Conservation (phyloP, 2,329 filamentous ascomycete species). For the Plenodomus tracheiphilus region DNA sequence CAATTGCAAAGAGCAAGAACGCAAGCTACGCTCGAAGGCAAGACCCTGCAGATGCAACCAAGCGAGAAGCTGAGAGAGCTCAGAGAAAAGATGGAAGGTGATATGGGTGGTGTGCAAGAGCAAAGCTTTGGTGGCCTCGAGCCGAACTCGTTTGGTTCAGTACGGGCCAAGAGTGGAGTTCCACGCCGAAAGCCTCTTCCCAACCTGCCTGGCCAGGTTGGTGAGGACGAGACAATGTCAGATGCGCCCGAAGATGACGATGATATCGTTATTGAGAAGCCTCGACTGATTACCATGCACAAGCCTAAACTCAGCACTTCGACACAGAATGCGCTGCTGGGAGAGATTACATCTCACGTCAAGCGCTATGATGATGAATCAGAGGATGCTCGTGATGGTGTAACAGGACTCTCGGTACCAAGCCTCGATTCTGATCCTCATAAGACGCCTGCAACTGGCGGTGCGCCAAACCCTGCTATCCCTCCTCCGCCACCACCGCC, state of each 20-base stretch:
- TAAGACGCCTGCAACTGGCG: constrained; percentile 64
- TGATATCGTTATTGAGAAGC: constrained; percentile 73
- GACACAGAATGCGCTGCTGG: constrained; percentile 68
- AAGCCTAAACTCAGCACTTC: constrained; percentile 67
- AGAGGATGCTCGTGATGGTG: constrained; percentile 65
- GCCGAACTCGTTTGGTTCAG: constrained; percentile 66
- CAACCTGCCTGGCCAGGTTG: constrained; percentile 37
- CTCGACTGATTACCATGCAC: constrained; percentile 76
- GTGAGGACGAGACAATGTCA: constrained; percentile 42
- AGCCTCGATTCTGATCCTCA: constrained; percentile 73
- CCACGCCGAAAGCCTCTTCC: constrained; percentile 44
- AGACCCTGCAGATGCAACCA: constrained; percentile 81
- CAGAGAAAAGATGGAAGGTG: constrained; percentile 89
- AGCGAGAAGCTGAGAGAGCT: constrained; percentile 90
- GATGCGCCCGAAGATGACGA: constrained; percentile 55
- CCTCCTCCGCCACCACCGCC: constrained; percentile 55
- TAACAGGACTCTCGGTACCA: constrained; percentile 74
- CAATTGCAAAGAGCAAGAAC: constrained; percentile 97
- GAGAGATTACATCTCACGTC: constrained; percentile 75
- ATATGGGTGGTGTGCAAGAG: constrained; percentile 50
- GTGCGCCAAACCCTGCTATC: constrained; percentile 33
- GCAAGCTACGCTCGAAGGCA: constrained; percentile 94
- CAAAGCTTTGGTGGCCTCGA: constrained; percentile 58
- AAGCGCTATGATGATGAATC: constrained; percentile 73
- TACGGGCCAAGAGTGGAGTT: constrained; percentile 48